Conservation (phyloP, 805 yeast genomes). For the Candida silvicultrix region DNA sequence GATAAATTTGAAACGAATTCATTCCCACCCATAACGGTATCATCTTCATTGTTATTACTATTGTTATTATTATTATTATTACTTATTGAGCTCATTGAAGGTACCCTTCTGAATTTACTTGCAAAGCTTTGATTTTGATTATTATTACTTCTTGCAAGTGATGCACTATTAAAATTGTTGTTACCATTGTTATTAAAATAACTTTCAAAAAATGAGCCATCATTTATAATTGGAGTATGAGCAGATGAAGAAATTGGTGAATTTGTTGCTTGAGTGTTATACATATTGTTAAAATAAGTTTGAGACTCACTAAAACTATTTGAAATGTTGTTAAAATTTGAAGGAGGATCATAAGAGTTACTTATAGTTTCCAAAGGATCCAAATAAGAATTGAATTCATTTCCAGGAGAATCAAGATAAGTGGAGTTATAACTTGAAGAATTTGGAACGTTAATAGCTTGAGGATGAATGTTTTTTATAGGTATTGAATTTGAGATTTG, state of each 20-base stretch:
- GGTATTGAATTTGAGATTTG: background rate
- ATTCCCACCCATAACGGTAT: slow-evolving; percentile 8
- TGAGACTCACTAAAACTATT: slow-evolving; percentile 10
- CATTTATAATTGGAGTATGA: slow-evolving; percentile 18
- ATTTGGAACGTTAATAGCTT: background rate
- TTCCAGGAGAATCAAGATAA: slow-evolving; percentile 20
- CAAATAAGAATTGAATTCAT: slow-evolving; percentile 17
- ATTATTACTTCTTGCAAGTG: background rate
- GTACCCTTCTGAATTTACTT: slow-evolving; percentile 18
- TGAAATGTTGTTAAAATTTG: slow-evolving; percentile 11
- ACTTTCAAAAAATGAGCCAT: slow-evolving; percentile 19
- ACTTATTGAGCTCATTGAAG: slow-evolving; percentile 10
- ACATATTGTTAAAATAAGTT: background rate
- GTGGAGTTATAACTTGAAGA: slow-evolving; percentile 3
- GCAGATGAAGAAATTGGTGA: slow-evolving; percentile 20
- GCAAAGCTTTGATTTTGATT: slow-evolving; percentile 12
- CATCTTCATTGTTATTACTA: slow-evolving; percentile 3
- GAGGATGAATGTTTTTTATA: background rate
- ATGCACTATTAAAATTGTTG: background rate
- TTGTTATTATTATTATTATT: background rate
- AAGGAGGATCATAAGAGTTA: slow-evolving; percentile 21
- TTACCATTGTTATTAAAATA: slow-evolving; percentile 11
- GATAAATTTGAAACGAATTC: slow-evolving; percentile 9
- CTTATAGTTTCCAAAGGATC: slow-evolving; percentile 21
- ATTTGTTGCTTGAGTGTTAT: background rate